A percentile compares a stretch with the other conserved stretches of the same genome.
Conservation (phyloP, 495 filamentous ascomycete species). For the Neurospora sp. region DNA sequence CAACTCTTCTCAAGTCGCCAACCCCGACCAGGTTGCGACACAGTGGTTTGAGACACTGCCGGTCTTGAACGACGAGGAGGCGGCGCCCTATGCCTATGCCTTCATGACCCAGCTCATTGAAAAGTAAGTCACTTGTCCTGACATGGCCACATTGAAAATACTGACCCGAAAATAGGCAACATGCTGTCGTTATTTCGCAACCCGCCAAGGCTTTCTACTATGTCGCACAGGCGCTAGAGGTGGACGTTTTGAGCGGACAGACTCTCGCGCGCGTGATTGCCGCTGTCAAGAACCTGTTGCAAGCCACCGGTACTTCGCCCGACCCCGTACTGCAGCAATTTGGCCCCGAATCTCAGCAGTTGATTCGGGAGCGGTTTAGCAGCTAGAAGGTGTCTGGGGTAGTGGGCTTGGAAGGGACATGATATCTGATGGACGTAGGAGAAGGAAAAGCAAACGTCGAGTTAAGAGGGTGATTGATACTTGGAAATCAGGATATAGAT, state of each 20-base stretch:
- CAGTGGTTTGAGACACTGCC: conserved; percentile 88
- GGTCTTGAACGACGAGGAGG: conserved; percentile 91
- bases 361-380: conserved; percentile 61
- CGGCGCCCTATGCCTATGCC: conserved; percentile 89
- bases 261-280: conserved; percentile 61
- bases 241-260: conserved; percentile 78
- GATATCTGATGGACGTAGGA: not conserved
- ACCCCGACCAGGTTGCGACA: conserved; percentile 58
- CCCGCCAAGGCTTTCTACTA: conserved; percentile 69
- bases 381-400: conserved; percentile 20
- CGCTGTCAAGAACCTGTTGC: conserved; percentile 63
- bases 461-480: not conserved
- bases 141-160: not conserved
- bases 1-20: conserved; percentile 63
- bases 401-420: not conserved
- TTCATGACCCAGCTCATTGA: conserved; percentile 89
- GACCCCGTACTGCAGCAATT: conserved; percentile 59
- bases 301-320: conserved; percentile 57
- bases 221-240: conserved; percentile 79
- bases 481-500: not conserved
- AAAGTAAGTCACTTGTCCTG: conserved; percentile 57
- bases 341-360: conserved; percentile 63
- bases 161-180: conserved; percentile 51
- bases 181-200: conserved; percentile 67
- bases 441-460: not conserved